Conservation (phyloP, 176 grass and related monocot genomes). For the Lolium multiflorum region DNA sequence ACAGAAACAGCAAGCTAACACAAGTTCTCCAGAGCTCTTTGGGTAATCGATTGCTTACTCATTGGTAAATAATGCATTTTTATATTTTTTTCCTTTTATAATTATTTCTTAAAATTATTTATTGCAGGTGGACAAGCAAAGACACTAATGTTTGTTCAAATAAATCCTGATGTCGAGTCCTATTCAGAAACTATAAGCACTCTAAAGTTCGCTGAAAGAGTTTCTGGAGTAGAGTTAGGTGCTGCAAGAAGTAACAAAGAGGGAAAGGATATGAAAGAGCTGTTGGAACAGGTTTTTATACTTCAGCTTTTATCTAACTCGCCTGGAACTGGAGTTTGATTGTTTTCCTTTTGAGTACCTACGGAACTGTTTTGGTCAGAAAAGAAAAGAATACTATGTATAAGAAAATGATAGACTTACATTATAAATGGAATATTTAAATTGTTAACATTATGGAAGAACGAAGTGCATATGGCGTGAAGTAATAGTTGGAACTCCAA, state of each 20-base stretch:
- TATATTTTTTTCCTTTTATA: background rate
- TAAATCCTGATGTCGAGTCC: slow-evolving; percentile 93
- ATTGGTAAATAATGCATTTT: slow-evolving; percentile 19
- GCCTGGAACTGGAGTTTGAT: background rate
- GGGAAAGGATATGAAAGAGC: slow-evolving; percentile 91
- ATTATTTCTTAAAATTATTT: slow-evolving; percentile 39
- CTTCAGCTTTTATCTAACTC: slow-evolving; percentile 1
- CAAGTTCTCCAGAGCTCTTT: slow-evolving; percentile 99
- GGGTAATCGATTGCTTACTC: slow-evolving; percentile 55
- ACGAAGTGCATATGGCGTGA: background rate
- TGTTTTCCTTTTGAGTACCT: background rate
- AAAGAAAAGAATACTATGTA: background rate
- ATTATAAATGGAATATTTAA: slow-evolving; percentile 33
- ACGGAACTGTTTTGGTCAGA: background rate
- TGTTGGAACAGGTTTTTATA: slow-evolving; percentile 79
- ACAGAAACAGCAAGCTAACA: slow-evolving; percentile 95
- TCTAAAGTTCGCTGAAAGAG: slow-evolving; percentile 96
- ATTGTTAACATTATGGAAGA: background rate
- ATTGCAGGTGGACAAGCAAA: slow-evolving; percentile 89
- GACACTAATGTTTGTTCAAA: slow-evolving; percentile 98
- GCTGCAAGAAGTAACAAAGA: slow-evolving; percentile 96
- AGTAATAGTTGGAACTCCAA: background rate
- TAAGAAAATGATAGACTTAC: background rate
- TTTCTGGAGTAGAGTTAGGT: slow-evolving; percentile 94
- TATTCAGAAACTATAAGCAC: slow-evolving; percentile 96